Conservation (phyloP, 345 rosid genomes). For the Murraya koenigii region DNA sequence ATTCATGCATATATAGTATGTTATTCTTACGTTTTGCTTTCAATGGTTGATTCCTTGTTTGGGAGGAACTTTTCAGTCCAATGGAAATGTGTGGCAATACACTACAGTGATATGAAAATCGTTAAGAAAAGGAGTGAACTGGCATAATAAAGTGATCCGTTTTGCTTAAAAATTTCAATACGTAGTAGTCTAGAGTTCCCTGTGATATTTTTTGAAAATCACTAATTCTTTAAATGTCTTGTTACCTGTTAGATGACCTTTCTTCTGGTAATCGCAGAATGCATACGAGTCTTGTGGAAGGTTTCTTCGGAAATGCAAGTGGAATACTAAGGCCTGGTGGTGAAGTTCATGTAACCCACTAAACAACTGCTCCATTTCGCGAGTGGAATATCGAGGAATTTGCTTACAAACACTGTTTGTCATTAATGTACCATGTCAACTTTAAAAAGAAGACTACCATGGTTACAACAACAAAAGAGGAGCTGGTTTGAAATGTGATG, state of each 20-base stretch:
- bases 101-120: not conserved
- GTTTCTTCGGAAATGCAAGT: constrained; percentile 47
- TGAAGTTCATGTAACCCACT: too few species aligned
- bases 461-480: constrained; percentile 53
- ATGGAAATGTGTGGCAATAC: not conserved
- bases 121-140: not conserved
- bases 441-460: constrained; percentile 43
- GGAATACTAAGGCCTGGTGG: too few species aligned
- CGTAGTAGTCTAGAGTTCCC: not conserved
- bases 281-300: constrained; percentile 41
- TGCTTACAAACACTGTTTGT: constrained; percentile 35
- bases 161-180: not conserved
- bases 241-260: not conserved
- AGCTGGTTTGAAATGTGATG: constrained; percentile 42
- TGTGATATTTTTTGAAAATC: not conserved
- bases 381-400: constrained; percentile 32
- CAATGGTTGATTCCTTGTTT: not conserved
- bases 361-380: constrained; percentile 32
- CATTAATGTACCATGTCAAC: constrained; percentile 15
- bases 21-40: not conserved
- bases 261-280: constrained; percentile 29
- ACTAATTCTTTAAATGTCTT: not conserved
- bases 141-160: not conserved
- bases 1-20: not conserved
- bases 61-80: not conserved